Conservation (phyloP, 768 basidiomycete genomes). For the Myochromella boudieri region DNA sequence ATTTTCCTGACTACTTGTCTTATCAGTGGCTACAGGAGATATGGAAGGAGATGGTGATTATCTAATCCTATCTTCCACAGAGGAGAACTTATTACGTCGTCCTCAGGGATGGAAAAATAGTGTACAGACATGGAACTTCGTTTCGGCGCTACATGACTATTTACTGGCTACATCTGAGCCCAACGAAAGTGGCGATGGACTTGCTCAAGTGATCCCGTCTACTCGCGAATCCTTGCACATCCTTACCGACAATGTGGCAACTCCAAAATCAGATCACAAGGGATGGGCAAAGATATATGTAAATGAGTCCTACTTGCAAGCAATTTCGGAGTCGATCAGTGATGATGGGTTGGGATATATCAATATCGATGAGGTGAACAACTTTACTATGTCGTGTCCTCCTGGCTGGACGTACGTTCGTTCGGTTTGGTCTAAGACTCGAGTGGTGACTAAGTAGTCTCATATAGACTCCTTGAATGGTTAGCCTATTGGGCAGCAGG, state of each 20-base stretch:
- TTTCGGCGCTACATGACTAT: not conserved
- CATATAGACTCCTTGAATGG: not conserved
- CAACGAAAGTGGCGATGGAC: not conserved
- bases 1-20: not conserved
- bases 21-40: not conserved
- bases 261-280: not conserved
- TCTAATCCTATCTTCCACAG: not conserved
- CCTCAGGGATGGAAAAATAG: not conserved
- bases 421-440: not conserved
- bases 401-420: not conserved
- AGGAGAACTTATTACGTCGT: not conserved
- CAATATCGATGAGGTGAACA: not conserved
- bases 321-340: not conserved
- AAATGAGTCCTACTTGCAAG: not conserved
- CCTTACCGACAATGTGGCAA: not conserved
- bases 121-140: not conserved
- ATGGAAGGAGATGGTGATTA: slow-evolving; percentile 2
- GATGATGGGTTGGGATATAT: not conserved
- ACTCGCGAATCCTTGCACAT: not conserved
- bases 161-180: not conserved
- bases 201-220: not conserved
- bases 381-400: not conserved
- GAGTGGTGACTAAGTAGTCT: too few species aligned
- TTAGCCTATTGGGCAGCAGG: not conserved
- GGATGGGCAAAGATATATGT: not conserved